Evolutionary conservation across 1,139 yeast species (phyloP).

Genomic region (Pichia sp.): DNA sequence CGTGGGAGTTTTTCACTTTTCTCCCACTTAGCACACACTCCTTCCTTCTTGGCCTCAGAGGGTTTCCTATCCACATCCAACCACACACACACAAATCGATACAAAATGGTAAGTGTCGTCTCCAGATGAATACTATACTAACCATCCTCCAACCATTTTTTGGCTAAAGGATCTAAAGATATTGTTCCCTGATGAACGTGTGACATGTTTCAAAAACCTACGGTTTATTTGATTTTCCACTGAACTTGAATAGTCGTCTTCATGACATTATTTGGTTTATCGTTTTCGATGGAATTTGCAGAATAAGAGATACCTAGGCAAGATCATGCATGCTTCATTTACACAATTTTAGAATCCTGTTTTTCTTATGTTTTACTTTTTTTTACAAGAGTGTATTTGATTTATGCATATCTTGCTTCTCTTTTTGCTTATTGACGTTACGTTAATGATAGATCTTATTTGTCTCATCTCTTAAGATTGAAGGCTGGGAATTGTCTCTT

Average conservation of each 20-base stretch:
- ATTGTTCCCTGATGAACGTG: constrained; percentile 16
- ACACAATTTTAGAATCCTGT: background rate
- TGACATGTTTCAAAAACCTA: constrained; percentile 4
- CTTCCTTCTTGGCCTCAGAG: no score
- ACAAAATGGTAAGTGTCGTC: constrained; percentile 28
- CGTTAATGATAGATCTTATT: background rate
- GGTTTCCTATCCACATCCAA: no score
- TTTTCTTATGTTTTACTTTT: background rate
- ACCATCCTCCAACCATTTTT: constrained; percentile 11
- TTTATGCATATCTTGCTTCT: constrained; percentile 11
- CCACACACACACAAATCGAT: background rate
- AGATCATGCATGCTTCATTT: background rate
- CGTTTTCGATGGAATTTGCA: background rate
- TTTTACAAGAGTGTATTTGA: background rate
- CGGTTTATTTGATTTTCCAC: background rate
- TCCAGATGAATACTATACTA: no score
- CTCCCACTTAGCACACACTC: no score
- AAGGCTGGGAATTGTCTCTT: constrained; percentile 11
- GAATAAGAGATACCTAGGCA: background rate
- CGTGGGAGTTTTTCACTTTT: no score
- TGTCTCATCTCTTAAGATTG: constrained; percentile 7
- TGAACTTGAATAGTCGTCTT: constrained; percentile 3
- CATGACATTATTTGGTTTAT: no score
- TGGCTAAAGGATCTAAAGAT: constrained; percentile 34
- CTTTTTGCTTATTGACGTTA: constrained; percentile 5